A percentile compares a stretch with the other conserved stretches of the same genome.
Conservation (phyloP, 2,329 filamentous ascomycete species). For the Fusarium albidum region DNA sequence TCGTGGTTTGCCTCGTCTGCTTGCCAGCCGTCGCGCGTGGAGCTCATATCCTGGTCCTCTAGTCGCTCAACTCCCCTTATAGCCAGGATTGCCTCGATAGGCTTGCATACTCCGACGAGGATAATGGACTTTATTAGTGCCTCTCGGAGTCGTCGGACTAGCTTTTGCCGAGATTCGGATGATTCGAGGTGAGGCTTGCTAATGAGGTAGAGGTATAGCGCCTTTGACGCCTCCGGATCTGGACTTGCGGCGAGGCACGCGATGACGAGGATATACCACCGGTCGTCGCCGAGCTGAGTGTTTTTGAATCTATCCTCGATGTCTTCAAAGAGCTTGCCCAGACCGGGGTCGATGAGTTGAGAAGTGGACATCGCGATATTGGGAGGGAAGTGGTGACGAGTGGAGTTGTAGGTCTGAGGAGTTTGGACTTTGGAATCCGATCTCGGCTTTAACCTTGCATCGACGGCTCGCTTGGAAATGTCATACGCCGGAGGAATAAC, state of each 20-base stretch:
- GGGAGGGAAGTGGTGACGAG: not conserved
- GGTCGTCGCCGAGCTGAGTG: conserved; percentile 24
- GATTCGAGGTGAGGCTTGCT: conserved; percentile 51
- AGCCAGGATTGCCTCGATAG: conserved; percentile 66
- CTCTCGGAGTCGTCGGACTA: conserved; percentile 64
- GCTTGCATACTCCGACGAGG: conserved; percentile 69
- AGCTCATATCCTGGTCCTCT: conserved; percentile 65
- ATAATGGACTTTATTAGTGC: conserved; percentile 65
- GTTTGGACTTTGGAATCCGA: too few relatives aligned
- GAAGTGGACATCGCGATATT: conserved; percentile 8
- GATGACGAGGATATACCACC: conserved; percentile 31
- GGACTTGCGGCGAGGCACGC: conserved; percentile 30
- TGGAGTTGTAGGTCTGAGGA: too few relatives aligned
- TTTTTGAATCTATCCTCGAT: conserved; percentile 25
- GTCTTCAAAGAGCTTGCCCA: conserved; percentile 22
- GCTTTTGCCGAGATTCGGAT: conserved; percentile 51
- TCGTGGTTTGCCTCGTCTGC: conserved; percentile 62
- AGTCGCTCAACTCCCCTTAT: conserved; percentile 57
- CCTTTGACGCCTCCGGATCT: conserved; percentile 27
- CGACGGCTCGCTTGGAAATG: too few relatives aligned
- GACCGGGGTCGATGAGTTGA: conserved; percentile 12
- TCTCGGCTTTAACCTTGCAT: too few relatives aligned
- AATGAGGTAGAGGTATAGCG: conserved; percentile 42
- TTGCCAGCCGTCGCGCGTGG: conserved; percentile 65
- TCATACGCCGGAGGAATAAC: too few relatives aligned